A percentile compares a stretch with the other conserved stretches of the same genome.
These are phyloP conservation scores for Luffa acutangula DNA, from an alignment of 306 rosid species.

Conservation along the genomic window DNA sequence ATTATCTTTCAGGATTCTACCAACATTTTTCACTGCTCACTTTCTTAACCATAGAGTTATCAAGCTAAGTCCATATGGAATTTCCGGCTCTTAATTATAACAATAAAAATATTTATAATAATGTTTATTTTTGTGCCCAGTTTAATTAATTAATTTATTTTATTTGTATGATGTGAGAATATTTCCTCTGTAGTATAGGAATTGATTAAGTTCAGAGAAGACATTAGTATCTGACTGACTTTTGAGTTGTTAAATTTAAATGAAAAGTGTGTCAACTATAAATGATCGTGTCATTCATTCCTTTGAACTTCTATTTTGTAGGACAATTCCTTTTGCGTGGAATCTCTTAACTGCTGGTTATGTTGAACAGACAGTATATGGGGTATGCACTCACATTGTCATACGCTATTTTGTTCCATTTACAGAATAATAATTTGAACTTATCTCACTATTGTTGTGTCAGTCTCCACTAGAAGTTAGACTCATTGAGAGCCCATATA, in stretches of 20 bases:
- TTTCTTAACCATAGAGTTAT: neutral
- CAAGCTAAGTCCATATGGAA: neutral
- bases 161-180: neutral
- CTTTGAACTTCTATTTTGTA: slow-evolving; percentile 22
- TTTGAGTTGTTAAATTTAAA: neutral
- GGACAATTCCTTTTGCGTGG: slow-evolving; percentile 95
- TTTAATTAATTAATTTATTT: neutral
- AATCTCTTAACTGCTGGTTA: slow-evolving; percentile 79
- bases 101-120: neutral
- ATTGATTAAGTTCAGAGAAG: neutral
- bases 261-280: neutral
- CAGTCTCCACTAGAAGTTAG: neutral
- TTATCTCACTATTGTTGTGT: neutral
- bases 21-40: neutral
- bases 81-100: neutral
- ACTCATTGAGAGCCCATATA: slow-evolving; percentile 5
- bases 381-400: slow-evolving; percentile 39
- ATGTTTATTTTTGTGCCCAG: neutral
- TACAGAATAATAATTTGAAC: neutral
- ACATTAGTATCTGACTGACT: neutral
- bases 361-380: slow-evolving; percentile 62
- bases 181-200: neutral
- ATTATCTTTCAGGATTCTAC: neutral
- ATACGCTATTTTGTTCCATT: neutral
- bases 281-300: neutral